These are phyloP conservation scores for Meyerozyma guilliermondii DNA, from an alignment of 1,139 yeast genomes.

Conservation along the genomic window DNA sequence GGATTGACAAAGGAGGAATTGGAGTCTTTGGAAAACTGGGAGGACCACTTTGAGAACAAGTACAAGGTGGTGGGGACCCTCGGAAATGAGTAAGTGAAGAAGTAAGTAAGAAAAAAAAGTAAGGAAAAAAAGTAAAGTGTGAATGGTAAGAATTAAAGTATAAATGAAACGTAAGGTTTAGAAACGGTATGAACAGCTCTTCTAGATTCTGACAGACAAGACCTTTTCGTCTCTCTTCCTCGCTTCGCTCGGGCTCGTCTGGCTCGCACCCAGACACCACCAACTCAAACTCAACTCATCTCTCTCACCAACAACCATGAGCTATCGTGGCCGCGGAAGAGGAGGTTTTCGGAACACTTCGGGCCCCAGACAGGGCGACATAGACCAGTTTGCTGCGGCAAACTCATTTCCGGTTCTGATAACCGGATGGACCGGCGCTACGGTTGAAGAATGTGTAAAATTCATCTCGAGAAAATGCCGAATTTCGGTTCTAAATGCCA, in stretches of 20 bases:
- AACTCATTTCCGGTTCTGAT: slow-evolving; percentile 53
- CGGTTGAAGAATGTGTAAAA: slow-evolving; percentile 59
- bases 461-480: slow-evolving; percentile 68
- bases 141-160: too few relatives aligned
- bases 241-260: not conserved
- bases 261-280: not conserved
- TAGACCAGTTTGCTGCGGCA: slow-evolving; percentile 27
- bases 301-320: slow-evolving; percentile 18
- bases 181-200: too few relatives aligned
- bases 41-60: slow-evolving; percentile 72
- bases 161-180: too few relatives aligned
- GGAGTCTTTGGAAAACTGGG: slow-evolving; percentile 80
- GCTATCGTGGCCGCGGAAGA: slow-evolving; percentile 44
- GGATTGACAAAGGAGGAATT: slow-evolving; percentile 60
- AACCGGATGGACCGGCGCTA: slow-evolving; percentile 78
- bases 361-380: slow-evolving; percentile 12
- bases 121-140: not conserved
- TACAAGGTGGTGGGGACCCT: slow-evolving; percentile 66
- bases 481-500: slow-evolving; percentile 46
- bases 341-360: slow-evolving; percentile 24
- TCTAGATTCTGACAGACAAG: too few relatives aligned
- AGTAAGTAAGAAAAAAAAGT: not conserved
- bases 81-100: not conserved
- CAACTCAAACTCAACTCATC: not conserved
- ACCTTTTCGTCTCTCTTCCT: too few relatives aligned